phyloP scores from a whole-genome alignment of 2,329 filamentous ascomycete species.

The Emydomyces testavorans region DNA sequence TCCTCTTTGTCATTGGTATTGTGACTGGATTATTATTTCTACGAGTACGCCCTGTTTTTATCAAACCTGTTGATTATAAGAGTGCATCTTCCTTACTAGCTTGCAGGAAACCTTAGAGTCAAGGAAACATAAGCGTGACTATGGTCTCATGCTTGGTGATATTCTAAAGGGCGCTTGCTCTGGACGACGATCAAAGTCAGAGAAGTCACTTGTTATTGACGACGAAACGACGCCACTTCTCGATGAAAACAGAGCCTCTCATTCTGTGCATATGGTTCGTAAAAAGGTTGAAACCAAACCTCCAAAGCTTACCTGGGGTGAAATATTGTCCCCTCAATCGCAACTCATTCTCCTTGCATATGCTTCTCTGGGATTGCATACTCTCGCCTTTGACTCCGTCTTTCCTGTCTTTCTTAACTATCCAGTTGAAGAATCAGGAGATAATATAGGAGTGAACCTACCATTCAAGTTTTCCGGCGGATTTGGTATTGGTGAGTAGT shows the following conservation, averaged over 20 bases:
- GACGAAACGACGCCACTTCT: conserved; percentile 28
- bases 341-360: conserved; percentile 66
- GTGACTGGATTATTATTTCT: conserved; percentile 66
- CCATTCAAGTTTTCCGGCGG: conserved; percentile 77
- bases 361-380: conserved; percentile 68
- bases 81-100: not conserved
- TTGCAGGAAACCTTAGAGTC: conserved; percentile 64
- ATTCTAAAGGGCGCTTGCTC: conserved; percentile 43
- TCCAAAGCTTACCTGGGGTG: conserved; percentile 33
- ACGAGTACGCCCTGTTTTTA: conserved; percentile 36
- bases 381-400: conserved; percentile 73
- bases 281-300: conserved; percentile 25
- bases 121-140: conserved; percentile 57
- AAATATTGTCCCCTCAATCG: conserved; percentile 65
- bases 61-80: not conserved
- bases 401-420: conserved; percentile 83
- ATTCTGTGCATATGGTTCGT: conserved; percentile 12
- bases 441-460: conserved; percentile 47
- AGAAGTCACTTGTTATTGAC: conserved; percentile 15
- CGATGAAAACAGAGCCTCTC: conserved; percentile 14
- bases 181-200: conserved; percentile 18
- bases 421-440: conserved; percentile 44
- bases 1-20: conserved; percentile 69
- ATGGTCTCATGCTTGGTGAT: conserved; percentile 61
- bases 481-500: conserved; percentile 51